A percentile compares a stretch with the other conserved stretches of the same genome.
These are phyloP conservation scores for Chlamydomonas schloesseri DNA, from an alignment of 139 green algal genomes.

Conservation along the genomic window DNA sequence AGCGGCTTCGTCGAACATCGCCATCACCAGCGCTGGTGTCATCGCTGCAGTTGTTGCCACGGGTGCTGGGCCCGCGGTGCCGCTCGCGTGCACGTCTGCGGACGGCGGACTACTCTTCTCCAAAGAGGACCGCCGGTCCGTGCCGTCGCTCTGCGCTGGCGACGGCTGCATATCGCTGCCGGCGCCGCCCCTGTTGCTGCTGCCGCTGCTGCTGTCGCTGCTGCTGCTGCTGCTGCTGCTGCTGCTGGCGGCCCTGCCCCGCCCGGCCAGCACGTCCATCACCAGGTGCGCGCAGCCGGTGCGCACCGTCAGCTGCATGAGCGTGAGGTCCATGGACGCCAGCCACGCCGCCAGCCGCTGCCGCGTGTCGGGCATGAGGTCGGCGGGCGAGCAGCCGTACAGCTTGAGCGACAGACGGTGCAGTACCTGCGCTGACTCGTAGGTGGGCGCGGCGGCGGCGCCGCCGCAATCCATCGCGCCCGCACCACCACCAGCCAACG, in stretches of 20 bases:
- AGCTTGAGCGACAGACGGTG: constrained; percentile 37
- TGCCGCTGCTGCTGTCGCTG: background rate
- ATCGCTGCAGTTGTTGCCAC: no score
- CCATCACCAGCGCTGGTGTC: no score
- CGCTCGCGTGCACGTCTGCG: no score
- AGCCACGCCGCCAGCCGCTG: background rate
- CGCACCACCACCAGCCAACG: background rate
- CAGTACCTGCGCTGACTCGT: constrained; percentile 8
- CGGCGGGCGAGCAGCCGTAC: constrained; percentile 11
- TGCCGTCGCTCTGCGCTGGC: no score
- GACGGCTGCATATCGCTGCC: no score
- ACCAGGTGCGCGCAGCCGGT: constrained; percentile 34
- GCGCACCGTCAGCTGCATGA: background rate
- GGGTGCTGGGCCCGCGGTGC: no score
- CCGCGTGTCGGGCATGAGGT: constrained; percentile 19
- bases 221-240: background rate
- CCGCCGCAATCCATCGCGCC: background rate
- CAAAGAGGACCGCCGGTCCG: background rate
- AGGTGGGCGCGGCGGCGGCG: background rate
- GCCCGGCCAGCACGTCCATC: background rate
- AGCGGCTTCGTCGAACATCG: no score
- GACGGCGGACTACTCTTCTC: no score
- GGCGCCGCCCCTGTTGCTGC: no score
- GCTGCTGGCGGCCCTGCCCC: background rate
- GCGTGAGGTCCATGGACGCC: background rate